A percentile compares a stretch with the other conserved stretches of the same genome.
Evolutionary conservation across 495 filamentous ascomycete species (phyloP).

Genomic region (Neurospora pannonica): DNA sequence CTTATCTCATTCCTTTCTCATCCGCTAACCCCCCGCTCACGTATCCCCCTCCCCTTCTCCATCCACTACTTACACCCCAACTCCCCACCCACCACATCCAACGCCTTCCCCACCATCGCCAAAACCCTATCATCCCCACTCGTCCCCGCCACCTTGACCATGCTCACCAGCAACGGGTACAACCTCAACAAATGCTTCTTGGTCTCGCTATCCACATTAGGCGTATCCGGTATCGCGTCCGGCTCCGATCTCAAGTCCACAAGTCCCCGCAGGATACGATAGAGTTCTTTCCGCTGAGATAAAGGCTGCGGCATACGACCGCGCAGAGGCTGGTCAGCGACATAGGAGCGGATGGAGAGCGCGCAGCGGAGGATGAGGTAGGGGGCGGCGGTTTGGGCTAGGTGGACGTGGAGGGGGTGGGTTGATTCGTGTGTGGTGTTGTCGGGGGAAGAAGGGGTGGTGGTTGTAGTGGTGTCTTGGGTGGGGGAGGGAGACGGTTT

Average conservation of each 20-base stretch:
- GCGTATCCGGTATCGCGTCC: conserved; percentile 57
- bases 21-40: too few relatives aligned
- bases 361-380: conserved; percentile 78
- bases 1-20: too few relatives aligned
- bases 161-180: conserved; percentile 69
- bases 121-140: conserved; percentile 54
- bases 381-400: conserved; percentile 70
- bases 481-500: conserved; percentile 18
- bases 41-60: neutral
- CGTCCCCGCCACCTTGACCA: conserved; percentile 56
- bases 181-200: conserved; percentile 70
- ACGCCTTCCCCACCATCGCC: conserved; percentile 44
- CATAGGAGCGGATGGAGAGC: conserved; percentile 68
- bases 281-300: conserved; percentile 66
- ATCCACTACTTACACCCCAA: conserved; percentile 38
- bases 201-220: conserved; percentile 42
- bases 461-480: conserved; percentile 12
- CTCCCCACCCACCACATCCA: conserved; percentile 59
- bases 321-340: conserved; percentile 84
- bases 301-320: conserved; percentile 88
- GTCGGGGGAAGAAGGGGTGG: conserved; percentile 6
- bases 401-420: conserved; percentile 36
- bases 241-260: conserved; percentile 60
- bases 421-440: conserved; percentile 2
- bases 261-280: conserved; percentile 57